Base-by-base conservation (phyloP, 495 filamentous ascomycete genomes). In the Neohortaea acidophila region DNA sequence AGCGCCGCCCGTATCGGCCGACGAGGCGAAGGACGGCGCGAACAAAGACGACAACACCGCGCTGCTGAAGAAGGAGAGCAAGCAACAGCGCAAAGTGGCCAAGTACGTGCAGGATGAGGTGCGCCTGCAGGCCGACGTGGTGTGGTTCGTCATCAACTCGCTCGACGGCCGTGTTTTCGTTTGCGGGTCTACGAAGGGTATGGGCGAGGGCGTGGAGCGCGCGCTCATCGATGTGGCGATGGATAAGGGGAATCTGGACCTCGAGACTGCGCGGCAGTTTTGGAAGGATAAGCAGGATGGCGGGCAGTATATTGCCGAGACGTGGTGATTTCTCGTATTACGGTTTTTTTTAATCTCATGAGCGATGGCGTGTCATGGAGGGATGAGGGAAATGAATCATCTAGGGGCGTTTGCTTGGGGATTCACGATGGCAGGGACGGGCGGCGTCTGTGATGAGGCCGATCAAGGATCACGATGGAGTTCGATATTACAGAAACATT, bases 81-180 rank as follows among this genome's bases (percentile, higher is more conserved):
- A 13, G 5, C 21, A 17, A 9, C 26, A 39, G 32, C 7, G 27
- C n/a, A 44, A 50, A 28, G 41, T 45, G 0, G 53, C 55, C 13
- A 55, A 54, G 36, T 63, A 63, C 40, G 60, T 63, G 4, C 60
- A 63, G 33, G 60, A 63, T 33, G 60, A 63, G 39, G 57, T 63
- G 3, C 57, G 73, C 14, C 67, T 78, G 27, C 89, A 94, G 56
- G 84, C 84, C 2, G 87, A 97, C 56, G 67, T 96, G 14, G 89
- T 97, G 13, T 97, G 91, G 89, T 86, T 77, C 53, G 80, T 96
- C 36, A 79, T 94, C 62, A 94, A 94, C 56, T 71, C 83, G 17
- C 63, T 94, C 7, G 89, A 97, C 51, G 89, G 89, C 0, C 70
- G 89, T 9, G 75, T 97, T 12, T 97, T 96, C 55, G 89, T 97